These are phyloP conservation scores for Trichoderma citrinoviride DNA, from an alignment of 2,329 filamentous ascomycete genomes.

Conservation along the genomic window DNA sequence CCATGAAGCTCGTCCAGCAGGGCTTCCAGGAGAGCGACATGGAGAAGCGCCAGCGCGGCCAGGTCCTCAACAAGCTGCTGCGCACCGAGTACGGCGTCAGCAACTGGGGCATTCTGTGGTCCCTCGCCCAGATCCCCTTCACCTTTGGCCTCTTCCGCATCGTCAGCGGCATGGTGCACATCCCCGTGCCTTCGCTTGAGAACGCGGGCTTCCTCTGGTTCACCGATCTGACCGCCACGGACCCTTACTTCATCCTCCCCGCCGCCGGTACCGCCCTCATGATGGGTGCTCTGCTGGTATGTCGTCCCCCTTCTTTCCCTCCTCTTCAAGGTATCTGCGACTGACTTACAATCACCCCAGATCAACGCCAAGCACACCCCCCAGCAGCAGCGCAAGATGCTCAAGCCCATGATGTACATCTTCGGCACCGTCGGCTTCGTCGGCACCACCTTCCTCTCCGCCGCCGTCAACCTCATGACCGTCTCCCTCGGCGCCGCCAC, in stretches of 20 bases:
- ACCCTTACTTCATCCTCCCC: constrained; percentile 78
- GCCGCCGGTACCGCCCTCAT: constrained; percentile 55
- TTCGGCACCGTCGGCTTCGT: constrained; percentile 45
- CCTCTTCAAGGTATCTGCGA: background rate
- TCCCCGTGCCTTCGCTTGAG: constrained; percentile 80
- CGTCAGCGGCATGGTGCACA: constrained; percentile 66
- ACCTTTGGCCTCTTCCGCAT: constrained; percentile 80
- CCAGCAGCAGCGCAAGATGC: constrained; percentile 36
- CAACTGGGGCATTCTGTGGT: constrained; percentile 38
- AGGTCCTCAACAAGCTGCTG: constrained; percentile 38
- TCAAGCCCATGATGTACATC: constrained; percentile 44
- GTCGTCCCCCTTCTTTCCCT: constrained; percentile 17
- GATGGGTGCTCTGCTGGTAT: constrained; percentile 54
- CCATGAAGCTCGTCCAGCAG: constrained; percentile 50
- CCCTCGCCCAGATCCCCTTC: constrained; percentile 56
- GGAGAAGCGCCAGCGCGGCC: constrained; percentile 38
- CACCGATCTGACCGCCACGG: constrained; percentile 67
- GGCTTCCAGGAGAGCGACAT: constrained; percentile 44
- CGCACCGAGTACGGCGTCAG: constrained; percentile 38
- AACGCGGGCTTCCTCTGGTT: constrained; percentile 75
- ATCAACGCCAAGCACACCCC: constrained; percentile 38
- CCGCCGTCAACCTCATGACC: constrained; percentile 50
- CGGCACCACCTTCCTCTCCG: constrained; percentile 47
- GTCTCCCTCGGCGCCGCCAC: constrained; percentile 41
- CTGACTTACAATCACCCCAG: constrained; percentile 29